A percentile compares a stretch with the other conserved stretches of the same genome.
phyloP scores from a whole-genome alignment of 495 filamentous ascomycete genomes.

The Tuber indicum region DNA sequence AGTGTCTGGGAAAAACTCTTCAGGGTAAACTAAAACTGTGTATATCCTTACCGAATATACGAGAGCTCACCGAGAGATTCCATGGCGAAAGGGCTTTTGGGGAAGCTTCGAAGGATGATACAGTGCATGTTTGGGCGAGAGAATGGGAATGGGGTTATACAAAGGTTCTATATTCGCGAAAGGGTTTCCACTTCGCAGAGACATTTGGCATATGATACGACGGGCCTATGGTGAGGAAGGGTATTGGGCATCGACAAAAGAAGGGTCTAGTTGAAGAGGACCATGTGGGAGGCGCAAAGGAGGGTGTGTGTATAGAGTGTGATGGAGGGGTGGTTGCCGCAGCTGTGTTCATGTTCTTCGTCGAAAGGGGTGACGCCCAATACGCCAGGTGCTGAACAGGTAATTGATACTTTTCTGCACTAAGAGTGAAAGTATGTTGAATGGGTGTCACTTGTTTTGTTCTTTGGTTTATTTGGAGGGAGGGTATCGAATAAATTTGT shows the following conservation, averaged over 20 bases:
- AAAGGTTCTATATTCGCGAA: constrained; percentile 45
- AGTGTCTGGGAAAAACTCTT: constrained; percentile 27
- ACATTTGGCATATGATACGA: constrained; percentile 47
- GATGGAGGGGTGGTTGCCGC: constrained; percentile 29
- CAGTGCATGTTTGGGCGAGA: constrained; percentile 41
- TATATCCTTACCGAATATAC: constrained; percentile 45
- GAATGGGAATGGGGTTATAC: constrained; percentile 42
- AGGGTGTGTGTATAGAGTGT: constrained; percentile 42
- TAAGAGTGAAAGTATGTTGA: no score
- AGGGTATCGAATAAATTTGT: no score
- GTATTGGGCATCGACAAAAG: constrained; percentile 16
- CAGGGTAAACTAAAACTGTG: constrained; percentile 29
- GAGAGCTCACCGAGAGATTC: no score
- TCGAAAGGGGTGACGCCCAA: constrained; percentile 24
- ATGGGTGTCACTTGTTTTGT: no score
- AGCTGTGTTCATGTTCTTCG: constrained; percentile 44
- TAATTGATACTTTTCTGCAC: no score
- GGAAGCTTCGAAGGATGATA: constrained; percentile 24
- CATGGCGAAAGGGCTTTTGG: no score
- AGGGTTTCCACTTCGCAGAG: constrained; percentile 48
- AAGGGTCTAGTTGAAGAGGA: constrained; percentile 22
- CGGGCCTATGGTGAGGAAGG: constrained; percentile 30
- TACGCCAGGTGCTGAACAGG: no score
- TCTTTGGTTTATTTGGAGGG: no score
- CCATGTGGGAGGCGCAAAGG: constrained; percentile 39